Conservation (phyloP, 495 filamentous ascomycete genomes). For the Haplographium delicatum region DNA sequence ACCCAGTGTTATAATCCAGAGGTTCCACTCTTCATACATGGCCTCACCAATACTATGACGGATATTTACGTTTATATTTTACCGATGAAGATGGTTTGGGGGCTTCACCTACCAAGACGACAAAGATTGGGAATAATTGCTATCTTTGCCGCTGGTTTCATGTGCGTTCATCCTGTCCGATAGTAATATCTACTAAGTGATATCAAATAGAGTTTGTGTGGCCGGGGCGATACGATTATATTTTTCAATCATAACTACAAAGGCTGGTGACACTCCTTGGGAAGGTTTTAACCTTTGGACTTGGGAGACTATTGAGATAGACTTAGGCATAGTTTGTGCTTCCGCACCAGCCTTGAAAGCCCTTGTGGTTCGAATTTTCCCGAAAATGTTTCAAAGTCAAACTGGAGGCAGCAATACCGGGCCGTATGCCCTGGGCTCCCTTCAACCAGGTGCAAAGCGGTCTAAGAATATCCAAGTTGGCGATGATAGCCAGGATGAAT, state of each 20-base stretch:
- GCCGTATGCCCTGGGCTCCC: too few species aligned
- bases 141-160: constrained; percentile 43
- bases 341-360: constrained; percentile 8
- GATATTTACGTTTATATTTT: constrained; percentile 34
- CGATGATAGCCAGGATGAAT: too few species aligned
- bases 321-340: constrained; percentile 11
- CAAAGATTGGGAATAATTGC: constrained; percentile 42
- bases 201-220: constrained; percentile 2
- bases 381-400: neutral
- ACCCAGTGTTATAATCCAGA: neutral
- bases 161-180: constrained; percentile 32
- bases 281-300: constrained; percentile 8
- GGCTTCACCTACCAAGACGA: constrained; percentile 37
- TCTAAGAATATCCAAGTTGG: too few species aligned
- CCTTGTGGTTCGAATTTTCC: neutral
- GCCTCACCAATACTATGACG: constrained; percentile 25
- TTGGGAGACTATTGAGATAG: constrained; percentile 3
- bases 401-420: too few species aligned
- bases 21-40: constrained; percentile 8
- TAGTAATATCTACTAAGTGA: neutral
- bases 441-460: too few species aligned
- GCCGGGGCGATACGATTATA: constrained; percentile 5
- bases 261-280: constrained; percentile 4
- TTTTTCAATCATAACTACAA: constrained; percentile 3
- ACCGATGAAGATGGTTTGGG: constrained; percentile 44